These are phyloP conservation scores for Phytomonas sp. DNA, from an alignment of 208 protist species.

Conservation along the genomic window DNA sequence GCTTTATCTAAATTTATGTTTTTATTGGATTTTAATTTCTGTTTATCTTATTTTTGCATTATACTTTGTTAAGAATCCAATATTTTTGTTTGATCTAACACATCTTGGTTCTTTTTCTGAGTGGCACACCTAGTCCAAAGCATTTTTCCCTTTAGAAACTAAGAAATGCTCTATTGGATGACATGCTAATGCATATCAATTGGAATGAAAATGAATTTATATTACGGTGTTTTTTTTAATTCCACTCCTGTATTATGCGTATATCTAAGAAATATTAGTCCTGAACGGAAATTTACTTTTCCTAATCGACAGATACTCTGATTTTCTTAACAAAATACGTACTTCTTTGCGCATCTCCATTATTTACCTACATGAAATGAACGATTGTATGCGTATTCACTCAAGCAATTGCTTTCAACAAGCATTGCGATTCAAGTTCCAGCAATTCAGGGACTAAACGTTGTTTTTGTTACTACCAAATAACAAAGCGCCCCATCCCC, in stretches of 20 bases:
- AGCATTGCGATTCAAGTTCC: neutral
- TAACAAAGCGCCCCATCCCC: neutral
- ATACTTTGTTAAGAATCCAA: neutral
- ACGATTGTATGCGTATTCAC: neutral
- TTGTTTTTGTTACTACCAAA: neutral
- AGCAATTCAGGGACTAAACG: neutral
- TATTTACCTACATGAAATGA: neutral
- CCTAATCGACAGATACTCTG: neutral
- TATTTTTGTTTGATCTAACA: neutral
- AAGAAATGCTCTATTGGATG: neutral
- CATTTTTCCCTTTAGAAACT: neutral
- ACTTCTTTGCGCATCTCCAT: neutral
- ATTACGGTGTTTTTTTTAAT: neutral
- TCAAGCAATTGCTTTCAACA: neutral
- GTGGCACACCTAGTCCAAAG: neutral
- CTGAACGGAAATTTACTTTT: neutral
- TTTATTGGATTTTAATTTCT: conserved; percentile 3
- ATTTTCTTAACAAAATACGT: neutral
- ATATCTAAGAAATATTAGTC: neutral
- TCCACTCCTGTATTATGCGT: neutral
- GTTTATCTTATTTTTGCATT: neutral
- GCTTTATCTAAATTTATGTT: conserved; percentile 1
- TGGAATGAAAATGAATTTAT: neutral
- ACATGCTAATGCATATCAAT: neutral
- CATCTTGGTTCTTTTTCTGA: neutral